Percentiles rank a stretch among this genome's conserved stretches.
Evolutionary conservation across 1,284 basidiomycete genomes (phyloP).

Genomic region (Apiotrichum akiyoshidainum): DNA sequence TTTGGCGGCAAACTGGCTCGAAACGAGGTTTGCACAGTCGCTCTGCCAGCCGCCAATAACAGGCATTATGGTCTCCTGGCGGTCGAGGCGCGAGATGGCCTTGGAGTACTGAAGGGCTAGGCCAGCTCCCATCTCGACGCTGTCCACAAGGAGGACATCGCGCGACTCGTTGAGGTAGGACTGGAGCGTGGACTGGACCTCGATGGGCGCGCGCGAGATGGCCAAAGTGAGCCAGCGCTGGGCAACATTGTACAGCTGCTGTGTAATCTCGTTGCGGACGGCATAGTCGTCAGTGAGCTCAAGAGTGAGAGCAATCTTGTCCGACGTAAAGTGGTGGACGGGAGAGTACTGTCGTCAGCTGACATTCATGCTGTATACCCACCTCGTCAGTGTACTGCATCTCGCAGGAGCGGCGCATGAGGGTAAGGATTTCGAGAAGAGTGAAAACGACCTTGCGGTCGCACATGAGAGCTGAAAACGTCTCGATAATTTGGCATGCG

Average conservation of each 20-base stretch:
- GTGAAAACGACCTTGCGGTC: constrained; percentile 81
- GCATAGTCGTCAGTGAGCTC: constrained; percentile 84
- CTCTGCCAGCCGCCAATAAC: constrained; percentile 52
- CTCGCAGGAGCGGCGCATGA: constrained; percentile 83
- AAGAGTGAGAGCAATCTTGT: constrained; percentile 69
- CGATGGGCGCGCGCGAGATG: constrained; percentile 81
- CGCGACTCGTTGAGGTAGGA: constrained; percentile 77
- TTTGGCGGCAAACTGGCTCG: constrained; percentile 78
- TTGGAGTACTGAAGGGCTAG: constrained; percentile 80
- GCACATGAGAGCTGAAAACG: constrained; percentile 92
- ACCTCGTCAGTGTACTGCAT: constrained; percentile 91
- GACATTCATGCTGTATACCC: constrained; percentile 19
- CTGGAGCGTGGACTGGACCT: constrained; percentile 85
- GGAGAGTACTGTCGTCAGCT: constrained; percentile 70
- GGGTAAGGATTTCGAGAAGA: constrained; percentile 85
- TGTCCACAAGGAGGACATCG: constrained; percentile 63
- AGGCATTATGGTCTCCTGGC: constrained; percentile 60
- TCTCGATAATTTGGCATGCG: constrained; percentile 79
- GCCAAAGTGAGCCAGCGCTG: constrained; percentile 81
- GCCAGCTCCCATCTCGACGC: constrained; percentile 83
- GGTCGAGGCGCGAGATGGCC: constrained; percentile 70
- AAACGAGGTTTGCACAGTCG: constrained; percentile 71
- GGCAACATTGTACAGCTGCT: constrained; percentile 68
- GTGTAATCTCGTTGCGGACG: constrained; percentile 78
- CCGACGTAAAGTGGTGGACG: constrained; percentile 74